phyloP scores from a whole-genome alignment of 768 basidiomycete species.

The Macrolepiota fuliginosa region DNA sequence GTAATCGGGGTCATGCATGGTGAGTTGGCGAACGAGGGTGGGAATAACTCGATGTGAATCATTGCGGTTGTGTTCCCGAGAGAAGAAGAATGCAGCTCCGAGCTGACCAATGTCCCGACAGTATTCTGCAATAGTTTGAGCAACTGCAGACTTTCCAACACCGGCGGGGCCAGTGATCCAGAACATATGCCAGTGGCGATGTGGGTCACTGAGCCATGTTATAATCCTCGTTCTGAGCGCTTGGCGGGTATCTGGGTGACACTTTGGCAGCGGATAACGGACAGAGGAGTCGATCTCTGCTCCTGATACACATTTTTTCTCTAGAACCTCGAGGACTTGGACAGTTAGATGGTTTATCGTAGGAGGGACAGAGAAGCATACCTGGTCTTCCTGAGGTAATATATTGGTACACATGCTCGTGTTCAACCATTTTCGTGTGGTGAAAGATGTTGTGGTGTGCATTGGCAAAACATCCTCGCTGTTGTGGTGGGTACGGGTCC shows the following conservation, averaged over 20 bases:
- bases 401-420: background rate
- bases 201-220: background rate
- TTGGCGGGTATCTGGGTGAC: background rate
- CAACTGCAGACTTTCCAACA: background rate
- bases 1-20: background rate
- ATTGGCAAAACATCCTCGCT: background rate
- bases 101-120: background rate
- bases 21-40: background rate
- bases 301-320: background rate
- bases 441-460: background rate
- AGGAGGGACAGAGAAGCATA: background rate
- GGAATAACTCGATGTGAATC: background rate
- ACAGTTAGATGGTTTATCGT: background rate
- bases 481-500: background rate
- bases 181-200: background rate
- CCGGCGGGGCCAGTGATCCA: background rate
- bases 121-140: background rate
- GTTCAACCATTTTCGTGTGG: background rate
- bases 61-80: background rate
- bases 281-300: background rate
- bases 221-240: background rate
- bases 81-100: background rate
- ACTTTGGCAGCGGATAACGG: background rate
- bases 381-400: background rate
- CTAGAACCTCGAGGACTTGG: background rate